A percentile compares a stretch with the other conserved stretches of the same genome.
Evolutionary conservation across 2,329 filamentous ascomycete genomes (phyloP).

Genomic region (Cordyceps cateniannulata): DNA sequence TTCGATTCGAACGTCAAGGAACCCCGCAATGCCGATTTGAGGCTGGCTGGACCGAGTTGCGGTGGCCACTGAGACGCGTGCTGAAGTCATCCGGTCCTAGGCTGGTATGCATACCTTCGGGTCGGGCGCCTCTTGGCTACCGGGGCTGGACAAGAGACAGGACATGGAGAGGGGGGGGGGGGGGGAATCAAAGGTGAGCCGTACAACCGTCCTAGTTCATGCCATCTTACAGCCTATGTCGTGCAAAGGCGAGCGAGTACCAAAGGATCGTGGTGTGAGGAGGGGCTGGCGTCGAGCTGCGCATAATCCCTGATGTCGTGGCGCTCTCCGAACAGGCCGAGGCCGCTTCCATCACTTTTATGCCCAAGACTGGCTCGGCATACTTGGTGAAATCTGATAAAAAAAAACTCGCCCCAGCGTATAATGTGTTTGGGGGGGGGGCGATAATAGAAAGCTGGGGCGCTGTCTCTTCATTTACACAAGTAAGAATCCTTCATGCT

Average conservation of each 20-base stretch:
- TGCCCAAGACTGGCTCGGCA: neutral
- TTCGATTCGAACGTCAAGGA: too few relatives aligned
- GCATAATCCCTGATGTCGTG: neutral
- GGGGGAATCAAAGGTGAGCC: neutral
- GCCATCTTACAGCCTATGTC: too few relatives aligned
- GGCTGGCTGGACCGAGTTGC: neutral
- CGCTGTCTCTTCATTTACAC: too few relatives aligned
- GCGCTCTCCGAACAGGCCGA: neutral
- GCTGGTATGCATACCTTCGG: neutral
- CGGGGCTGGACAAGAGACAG: neutral
- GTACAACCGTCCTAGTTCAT: too few relatives aligned
- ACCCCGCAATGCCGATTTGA: neutral
- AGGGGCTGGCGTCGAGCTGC: neutral
- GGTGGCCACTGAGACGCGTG: neutral
- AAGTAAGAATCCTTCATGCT: too few relatives aligned
- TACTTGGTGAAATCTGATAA: neutral
- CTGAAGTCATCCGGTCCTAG: neutral
- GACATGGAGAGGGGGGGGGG: neutral
- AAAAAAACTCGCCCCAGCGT: too few relatives aligned
- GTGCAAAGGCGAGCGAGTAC: neutral
- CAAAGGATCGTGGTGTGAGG: neutral
- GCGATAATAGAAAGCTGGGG: too few relatives aligned
- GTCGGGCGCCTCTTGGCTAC: neutral
- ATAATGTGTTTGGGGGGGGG: too few relatives aligned
- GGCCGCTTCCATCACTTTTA: neutral